Evolutionary conservation across 2,329 filamentous ascomycete genomes (phyloP), one percentile per base, ranked within the genome.

Genomic region (Colletotrichum tanaceti): DNA sequence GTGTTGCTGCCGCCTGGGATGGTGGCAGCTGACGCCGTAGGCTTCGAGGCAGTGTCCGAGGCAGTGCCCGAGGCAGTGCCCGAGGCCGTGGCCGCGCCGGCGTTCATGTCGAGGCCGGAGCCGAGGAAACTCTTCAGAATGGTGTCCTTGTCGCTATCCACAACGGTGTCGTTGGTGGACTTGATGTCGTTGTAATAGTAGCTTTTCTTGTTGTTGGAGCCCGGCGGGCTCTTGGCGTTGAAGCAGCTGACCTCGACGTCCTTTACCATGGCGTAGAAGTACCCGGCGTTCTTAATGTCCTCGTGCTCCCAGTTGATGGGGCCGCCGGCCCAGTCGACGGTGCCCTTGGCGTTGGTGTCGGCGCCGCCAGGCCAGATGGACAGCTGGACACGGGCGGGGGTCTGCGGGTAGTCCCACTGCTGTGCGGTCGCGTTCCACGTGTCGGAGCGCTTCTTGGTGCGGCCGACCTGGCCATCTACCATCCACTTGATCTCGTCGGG

Each of bases 291-390:
- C 81, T 93, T 84, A 85, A 98, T 95, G 79, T 97, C 92, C 22
- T 85, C 83, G 72, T 87, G 89, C 77, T 92, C 83, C 95, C 96
- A 99, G 84, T 97, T 87, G 72, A 99, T 95, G 60, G 87, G 82
- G 74, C 96, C 96, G 76, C 96, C 96, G 20, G 95, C 93, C 96
- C 96, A 99, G 62, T 90, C 85, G 72, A 97, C 87, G 41, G 96
- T 98, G 64, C 96, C 96, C 78, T 92, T 77, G 47, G 88, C 91
- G 79, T 98, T 98, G 76, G 85, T 86, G 11, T 89, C 81, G 54
- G 92, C 87, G 77, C 96, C 96, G 75, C 93, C 96, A 47, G 96
- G 96, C 96, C 96, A 99, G 76, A 99, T 89, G 18, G 96, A 98
- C 58, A 99, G 86, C 84, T 98, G 93, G 60, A 99, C 88, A 73